A percentile compares a stretch with the other conserved stretches of the same genome.
These are phyloP conservation scores for Leishmania guyanensis DNA, from an alignment of 208 protist genomes.

Conservation along the genomic window DNA sequence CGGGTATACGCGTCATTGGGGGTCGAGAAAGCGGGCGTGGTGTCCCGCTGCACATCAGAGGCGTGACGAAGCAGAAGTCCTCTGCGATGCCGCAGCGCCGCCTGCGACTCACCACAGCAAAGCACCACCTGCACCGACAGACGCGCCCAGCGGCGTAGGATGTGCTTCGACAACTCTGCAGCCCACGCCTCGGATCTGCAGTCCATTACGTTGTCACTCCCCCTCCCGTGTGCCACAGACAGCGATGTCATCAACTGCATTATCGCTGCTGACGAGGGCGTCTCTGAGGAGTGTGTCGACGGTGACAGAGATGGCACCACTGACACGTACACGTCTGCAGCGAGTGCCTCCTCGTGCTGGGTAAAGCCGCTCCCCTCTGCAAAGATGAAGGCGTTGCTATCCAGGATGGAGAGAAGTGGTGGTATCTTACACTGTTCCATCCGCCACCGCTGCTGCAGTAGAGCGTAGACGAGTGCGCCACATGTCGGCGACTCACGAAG, in stretches of 20 bases:
- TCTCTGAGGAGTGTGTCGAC: background rate
- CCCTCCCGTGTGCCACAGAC: background rate
- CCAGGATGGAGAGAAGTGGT: slow-evolving; percentile 3
- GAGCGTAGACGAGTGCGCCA: slow-evolving; percentile 16
- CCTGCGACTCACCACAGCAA: slow-evolving; percentile 5
- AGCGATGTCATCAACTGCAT: background rate
- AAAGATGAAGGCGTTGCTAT: background rate
- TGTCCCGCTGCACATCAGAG: background rate
- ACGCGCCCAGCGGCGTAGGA: slow-evolving; percentile 5
- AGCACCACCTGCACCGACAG: background rate
- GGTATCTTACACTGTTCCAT: background rate
- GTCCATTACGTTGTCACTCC: background rate
- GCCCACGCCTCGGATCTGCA: background rate
- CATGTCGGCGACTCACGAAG: slow-evolving; percentile 7
- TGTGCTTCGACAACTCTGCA: background rate
- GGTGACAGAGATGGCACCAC: background rate
- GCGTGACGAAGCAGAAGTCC: background rate
- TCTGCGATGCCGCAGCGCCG: slow-evolving; percentile 6
- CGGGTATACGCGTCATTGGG: background rate
- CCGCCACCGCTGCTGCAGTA: slow-evolving; percentile 4
- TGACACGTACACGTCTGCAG: slow-evolving; percentile 14
- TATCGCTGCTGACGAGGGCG: background rate
- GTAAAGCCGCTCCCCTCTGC: background rate
- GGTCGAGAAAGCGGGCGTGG: background rate
- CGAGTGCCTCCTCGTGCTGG: background rate